Evolutionary conservation across 2,329 filamentous ascomycete genomes (phyloP), one percentile per base, ranked within the genome.

Genomic region (Monascus ruber): DNA sequence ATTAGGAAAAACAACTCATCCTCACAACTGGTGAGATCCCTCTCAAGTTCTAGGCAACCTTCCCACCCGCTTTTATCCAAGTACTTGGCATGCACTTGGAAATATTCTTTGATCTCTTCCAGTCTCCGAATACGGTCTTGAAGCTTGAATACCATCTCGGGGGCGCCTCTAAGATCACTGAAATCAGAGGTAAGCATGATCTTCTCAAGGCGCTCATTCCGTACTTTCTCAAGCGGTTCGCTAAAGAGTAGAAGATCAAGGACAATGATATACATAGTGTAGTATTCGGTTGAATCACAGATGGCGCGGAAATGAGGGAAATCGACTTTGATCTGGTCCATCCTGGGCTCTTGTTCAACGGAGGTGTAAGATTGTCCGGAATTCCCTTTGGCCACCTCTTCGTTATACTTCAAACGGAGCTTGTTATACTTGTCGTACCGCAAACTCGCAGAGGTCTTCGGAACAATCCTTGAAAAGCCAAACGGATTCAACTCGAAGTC

Each of bases 1-100:
- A 98, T 96, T 70, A 98, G 84, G 66, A 98, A 98, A 72, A 98
- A 99, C 6, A 99, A 66, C 61, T 99, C 93, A 53, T 98, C 91
- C 59, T 96, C 91, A 54, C 86, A 95, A 17, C 79, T 79, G 6
- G 85, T 77, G 37, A 98, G 69, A 56, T 98, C 91, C 37, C 84
- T 81, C 56, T 98, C 91, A 33, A 99, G 73, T n/a, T 81, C 68
- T 42, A 95, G 71, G 28, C 87, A 78, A 56, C 96, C 89, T 55
- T 91, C 79, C 88, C 89, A 96, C 9, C 88, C 88, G 54, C 84
- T 79, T 53, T 81, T 80, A 60, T 96, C 89, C 25, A 98, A 73
- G 43, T 83, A 83, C 52, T 83, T 83, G 28, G 86, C 81, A 58
- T 96, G 86, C 41, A 94, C 80, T 62, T 95, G 87, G 73, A 98